Base-by-base conservation (phyloP, 1,139 yeast species). In the Geotrichum australiense region DNA sequence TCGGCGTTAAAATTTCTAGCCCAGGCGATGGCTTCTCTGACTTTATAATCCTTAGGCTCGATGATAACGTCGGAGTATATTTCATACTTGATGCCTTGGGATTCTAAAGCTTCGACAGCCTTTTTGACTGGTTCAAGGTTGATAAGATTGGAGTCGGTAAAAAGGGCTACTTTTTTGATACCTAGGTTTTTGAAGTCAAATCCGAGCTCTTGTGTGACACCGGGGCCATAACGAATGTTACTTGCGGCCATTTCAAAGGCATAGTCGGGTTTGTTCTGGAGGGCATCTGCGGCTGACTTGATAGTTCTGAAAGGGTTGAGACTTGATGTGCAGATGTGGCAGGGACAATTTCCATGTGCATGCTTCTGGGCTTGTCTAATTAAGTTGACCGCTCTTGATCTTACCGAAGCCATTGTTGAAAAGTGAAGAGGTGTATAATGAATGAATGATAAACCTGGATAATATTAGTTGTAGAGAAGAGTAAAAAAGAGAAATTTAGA, bases 191-290 rank as follows among this genome's bases (percentile, higher is more conserved):
- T 55, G 46, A 65, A 61, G 42, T 65, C 69, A 57, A 61, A 56
- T 16, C 69, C 69, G 6, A 65, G 63, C 38, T 65, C 69, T 12
- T 50, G 43, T 6, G 69, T 65, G 14, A 59, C 66, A 3, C 69
- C 69, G 10, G 62, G 57, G 12, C 69, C 69, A 42, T 61, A 65
- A 5, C 69, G 56, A 41, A 65, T 63, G 45, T 63, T 63, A 40
- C 64, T 57, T 2, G 68, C 65, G 3, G 69, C 68, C 65, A 65
- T 57, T 50, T 65, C 68, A 46, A 65, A 65, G 5, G 69, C 69
- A 43, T 64, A 64, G 45, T 64, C 68, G 26, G 56, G 54, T 34
- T 48, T 47, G 6, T 45, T 52, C 11, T 50, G 50, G 19, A 46
- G 46, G 22, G 39, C 40, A 4, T 51, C 41, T 4, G 40, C 31